A percentile compares a stretch with the other conserved stretches of the same genome.
Evolutionary conservation across 441 rosid genomes (phyloP).

Genomic region (Theobroma grandiflorum): DNA sequence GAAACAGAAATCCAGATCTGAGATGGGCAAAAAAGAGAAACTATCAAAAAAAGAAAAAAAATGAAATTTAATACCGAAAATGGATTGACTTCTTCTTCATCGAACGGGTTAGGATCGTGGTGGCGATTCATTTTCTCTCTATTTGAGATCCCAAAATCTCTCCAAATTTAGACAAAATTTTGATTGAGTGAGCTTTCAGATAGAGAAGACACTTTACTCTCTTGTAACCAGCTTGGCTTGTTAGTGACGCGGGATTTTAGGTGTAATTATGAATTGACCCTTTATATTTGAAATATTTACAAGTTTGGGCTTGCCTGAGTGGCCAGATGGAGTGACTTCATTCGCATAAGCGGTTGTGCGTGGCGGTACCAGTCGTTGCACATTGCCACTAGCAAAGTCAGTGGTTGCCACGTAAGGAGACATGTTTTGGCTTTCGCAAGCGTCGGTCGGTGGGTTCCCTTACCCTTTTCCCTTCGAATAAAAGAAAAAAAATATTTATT

Average conservation of each 20-base stretch:
- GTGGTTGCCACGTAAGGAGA: conserved; percentile 10
- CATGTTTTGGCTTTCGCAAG: neutral
- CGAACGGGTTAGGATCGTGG: conserved; percentile 91
- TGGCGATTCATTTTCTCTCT: conserved; percentile 68
- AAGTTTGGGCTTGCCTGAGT: neutral
- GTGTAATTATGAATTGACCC: conserved; percentile 7
- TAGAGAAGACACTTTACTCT: neutral
- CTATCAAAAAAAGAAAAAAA: neutral
- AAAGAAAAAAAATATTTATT: neutral
- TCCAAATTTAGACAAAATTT: conserved; percentile 16
- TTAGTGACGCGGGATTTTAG: conserved; percentile 25
- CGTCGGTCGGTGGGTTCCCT: neutral
- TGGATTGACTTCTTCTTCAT: conserved; percentile 96
- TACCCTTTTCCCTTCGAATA: neutral
- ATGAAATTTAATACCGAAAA: conserved; percentile 69
- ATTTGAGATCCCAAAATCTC: conserved; percentile 45
- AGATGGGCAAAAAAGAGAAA: conserved; percentile 13
- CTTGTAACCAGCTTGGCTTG: conserved; percentile 7
- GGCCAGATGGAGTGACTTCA: neutral
- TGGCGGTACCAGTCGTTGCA: neutral
- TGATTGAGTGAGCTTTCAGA: conserved; percentile 2
- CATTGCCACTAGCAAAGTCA: neutral
- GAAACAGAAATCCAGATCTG: conserved; percentile 39
- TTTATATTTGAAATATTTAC: conserved; percentile 14
- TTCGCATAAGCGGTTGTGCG: neutral